Percentiles rank a stretch among this genome's conserved stretches.
phyloP scores from a whole-genome alignment of 345 rosid species.

The Cochlearia excelsa region DNA sequence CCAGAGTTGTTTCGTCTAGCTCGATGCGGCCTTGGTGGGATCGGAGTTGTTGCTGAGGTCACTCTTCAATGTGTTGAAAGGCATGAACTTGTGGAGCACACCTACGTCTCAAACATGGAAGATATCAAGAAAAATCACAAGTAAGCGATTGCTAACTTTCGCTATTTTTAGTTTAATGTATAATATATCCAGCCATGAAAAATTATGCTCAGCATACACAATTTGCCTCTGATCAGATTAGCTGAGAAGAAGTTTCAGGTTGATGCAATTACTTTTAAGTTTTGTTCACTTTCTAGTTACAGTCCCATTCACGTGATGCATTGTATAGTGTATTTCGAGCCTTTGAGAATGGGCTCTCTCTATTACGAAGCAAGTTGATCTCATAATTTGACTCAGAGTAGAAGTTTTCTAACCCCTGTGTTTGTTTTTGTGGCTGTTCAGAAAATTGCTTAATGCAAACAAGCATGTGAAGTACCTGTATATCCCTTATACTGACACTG shows the following conservation, averaged over 20 bases:
- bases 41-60: slow-evolving; percentile 97
- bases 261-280: slow-evolving; percentile 10
- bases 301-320: neutral
- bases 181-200: slow-evolving; percentile 2
- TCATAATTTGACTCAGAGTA: slow-evolving; percentile 6
- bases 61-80: slow-evolving; percentile 91
- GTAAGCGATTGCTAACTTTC: slow-evolving; percentile 37
- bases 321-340: slow-evolving; percentile 8
- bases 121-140: slow-evolving; percentile 92
- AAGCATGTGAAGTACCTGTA: slow-evolving; percentile 93
- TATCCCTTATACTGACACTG: slow-evolving; percentile 78
- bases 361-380: slow-evolving; percentile 1
- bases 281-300: slow-evolving; percentile 11
- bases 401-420: slow-evolving; percentile 9
- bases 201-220: neutral
- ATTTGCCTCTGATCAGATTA: slow-evolving; percentile 9
- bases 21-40: slow-evolving; percentile 93
- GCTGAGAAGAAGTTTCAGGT: neutral
- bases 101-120: slow-evolving; percentile 61
- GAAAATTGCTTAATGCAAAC: slow-evolving; percentile 79
- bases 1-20: slow-evolving; percentile 88
- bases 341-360: neutral
- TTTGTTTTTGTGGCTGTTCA: slow-evolving; percentile 39
- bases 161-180: neutral
- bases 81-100: slow-evolving; percentile 92